These are phyloP conservation scores for Aspergillus niger DNA, from an alignment of 2,329 filamentous ascomycete species.

Conservation along the genomic window DNA sequence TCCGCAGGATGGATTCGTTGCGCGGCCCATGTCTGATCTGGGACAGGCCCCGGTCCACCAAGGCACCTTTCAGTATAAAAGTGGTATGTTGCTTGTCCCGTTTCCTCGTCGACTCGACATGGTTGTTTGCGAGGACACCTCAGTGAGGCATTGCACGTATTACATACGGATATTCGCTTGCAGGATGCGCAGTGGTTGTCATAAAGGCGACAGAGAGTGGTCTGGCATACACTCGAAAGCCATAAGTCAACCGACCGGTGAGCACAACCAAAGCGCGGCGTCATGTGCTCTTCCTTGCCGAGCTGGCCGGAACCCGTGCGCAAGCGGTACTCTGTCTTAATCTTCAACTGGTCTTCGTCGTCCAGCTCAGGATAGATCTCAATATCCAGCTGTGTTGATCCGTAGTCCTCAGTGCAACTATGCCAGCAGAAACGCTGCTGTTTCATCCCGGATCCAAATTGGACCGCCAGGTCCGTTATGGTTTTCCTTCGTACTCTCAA, in stretches of 20 bases:
- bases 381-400: conserved; percentile 37
- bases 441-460: conserved; percentile 32
- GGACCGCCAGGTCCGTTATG: conserved; percentile 25
- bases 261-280: conserved; percentile 43
- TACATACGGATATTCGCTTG: conserved; percentile 39
- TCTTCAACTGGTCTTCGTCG: conserved; percentile 31
- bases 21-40: conserved; percentile 36
- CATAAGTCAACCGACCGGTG: conserved; percentile 45
- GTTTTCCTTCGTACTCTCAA: conserved; percentile 33
- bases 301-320: conserved; percentile 36
- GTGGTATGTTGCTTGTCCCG: conserved; percentile 34
- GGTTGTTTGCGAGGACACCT: conserved; percentile 40
- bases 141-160: conserved; percentile 36
- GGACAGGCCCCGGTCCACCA: conserved; percentile 28
- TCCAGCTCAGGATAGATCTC: conserved; percentile 39
- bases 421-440: conserved; percentile 43
- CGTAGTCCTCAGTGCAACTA: conserved; percentile 39
- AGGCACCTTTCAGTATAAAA: conserved; percentile 41
- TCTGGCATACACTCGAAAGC: conserved; percentile 42
- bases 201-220: conserved; percentile 37
- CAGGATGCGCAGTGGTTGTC: conserved; percentile 39
- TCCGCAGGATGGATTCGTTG: conserved; percentile 44
- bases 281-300: conserved; percentile 42
- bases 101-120: conserved; percentile 25
- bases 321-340: conserved; percentile 43